A percentile compares a stretch with the other conserved stretches of the same genome.
phyloP scores from a whole-genome alignment of 768 basidiomycete genomes.

The Suillus variegatus region DNA sequence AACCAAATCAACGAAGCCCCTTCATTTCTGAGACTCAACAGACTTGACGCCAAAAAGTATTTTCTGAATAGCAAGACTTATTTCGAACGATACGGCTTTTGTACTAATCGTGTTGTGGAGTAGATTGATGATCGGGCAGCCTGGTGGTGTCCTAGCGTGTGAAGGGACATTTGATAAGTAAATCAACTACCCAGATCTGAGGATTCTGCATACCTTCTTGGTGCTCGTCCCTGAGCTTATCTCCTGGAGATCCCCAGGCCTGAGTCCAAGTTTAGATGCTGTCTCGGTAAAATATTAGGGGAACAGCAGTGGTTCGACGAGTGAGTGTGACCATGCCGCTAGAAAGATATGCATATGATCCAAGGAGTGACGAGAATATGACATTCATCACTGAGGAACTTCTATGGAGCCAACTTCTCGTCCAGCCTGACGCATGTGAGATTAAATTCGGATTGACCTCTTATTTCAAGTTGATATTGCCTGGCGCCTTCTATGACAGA shows the following conservation, averaged over 20 bases:
- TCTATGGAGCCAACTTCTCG: background rate
- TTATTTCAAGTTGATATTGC: background rate
- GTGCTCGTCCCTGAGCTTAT: conserved; percentile 1
- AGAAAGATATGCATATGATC: background rate
- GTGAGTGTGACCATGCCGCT: background rate
- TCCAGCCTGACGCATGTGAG: background rate
- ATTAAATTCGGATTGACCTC: background rate
- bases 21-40: background rate
- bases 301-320: background rate
- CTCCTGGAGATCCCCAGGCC: conserved; percentile 5
- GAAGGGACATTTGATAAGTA: background rate
- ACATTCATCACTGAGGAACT: background rate
- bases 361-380: background rate
- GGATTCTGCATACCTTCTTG: background rate
- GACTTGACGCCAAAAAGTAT: background rate
- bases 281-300: background rate
- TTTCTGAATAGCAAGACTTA: background rate
- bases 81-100: background rate
- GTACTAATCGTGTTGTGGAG: background rate
- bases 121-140: conserved; percentile 6
- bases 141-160: background rate
- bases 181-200: background rate
- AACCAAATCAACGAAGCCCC: background rate
- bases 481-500: background rate
- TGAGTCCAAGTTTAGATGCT: background rate